These are phyloP conservation scores for Blastobotrys peoriensis DNA, from an alignment of 805 yeast genomes.

Conservation along the genomic window DNA sequence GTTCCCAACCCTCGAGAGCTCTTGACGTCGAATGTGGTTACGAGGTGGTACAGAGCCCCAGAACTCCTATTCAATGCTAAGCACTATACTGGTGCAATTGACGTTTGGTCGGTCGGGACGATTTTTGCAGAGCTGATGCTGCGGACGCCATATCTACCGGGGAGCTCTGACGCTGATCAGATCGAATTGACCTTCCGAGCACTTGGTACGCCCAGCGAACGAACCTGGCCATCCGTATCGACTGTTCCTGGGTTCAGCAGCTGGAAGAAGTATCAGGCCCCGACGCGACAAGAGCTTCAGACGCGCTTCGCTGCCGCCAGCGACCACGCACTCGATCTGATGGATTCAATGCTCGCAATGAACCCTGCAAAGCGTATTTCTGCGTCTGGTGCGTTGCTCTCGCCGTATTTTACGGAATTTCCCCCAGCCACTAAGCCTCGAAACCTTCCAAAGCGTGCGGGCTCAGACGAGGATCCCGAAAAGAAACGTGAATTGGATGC, in stretches of 20 bases:
- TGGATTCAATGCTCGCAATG: slow-evolving; percentile 65
- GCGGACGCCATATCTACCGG: slow-evolving; percentile 92
- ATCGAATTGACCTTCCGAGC: slow-evolving; percentile 91
- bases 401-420: slow-evolving; percentile 61
- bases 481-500: neutral
- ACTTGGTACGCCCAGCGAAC: slow-evolving; percentile 91
- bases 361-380: slow-evolving; percentile 73
- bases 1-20: slow-evolving; percentile 58
- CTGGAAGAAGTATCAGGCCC: slow-evolving; percentile 67
- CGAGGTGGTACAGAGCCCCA: slow-evolving; percentile 97
- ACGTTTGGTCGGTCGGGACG: slow-evolving; percentile 94
- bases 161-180: slow-evolving; percentile 84
- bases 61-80: slow-evolving; percentile 84
- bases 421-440: slow-evolving; percentile 70
- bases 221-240: slow-evolving; percentile 85
- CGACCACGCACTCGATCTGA: slow-evolving; percentile 69
- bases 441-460: slow-evolving; percentile 46
- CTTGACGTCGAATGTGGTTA: slow-evolving; percentile 89
- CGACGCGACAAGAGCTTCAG: slow-evolving; percentile 71
- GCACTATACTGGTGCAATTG: slow-evolving; percentile 85
- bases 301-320: slow-evolving; percentile 87
- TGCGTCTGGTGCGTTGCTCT: slow-evolving; percentile 55
- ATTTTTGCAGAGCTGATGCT: slow-evolving; percentile 96
- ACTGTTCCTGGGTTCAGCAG: slow-evolving; percentile 65
- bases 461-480: slow-evolving; percentile 12